These are phyloP conservation scores for Collariella sp. DNA, from an alignment of 495 filamentous ascomycete species.

Conservation along the genomic window DNA sequence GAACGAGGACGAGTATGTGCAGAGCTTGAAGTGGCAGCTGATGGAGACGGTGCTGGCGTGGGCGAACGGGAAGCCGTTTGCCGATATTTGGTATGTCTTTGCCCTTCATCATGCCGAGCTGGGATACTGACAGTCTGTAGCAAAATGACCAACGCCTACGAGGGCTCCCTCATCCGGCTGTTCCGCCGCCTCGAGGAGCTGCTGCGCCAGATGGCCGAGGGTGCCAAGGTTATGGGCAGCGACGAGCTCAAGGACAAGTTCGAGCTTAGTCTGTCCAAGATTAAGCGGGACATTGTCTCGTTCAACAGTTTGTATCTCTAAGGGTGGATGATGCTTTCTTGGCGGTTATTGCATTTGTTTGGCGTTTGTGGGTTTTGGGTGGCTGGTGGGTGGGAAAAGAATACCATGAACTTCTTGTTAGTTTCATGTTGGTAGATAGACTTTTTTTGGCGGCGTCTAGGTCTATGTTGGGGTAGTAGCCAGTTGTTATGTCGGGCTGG, in stretches of 20 bases:
- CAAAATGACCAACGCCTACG: slow-evolving; percentile 97
- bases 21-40: slow-evolving; percentile 79
- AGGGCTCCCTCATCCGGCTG: slow-evolving; percentile 88
- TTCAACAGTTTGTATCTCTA: slow-evolving; percentile 86
- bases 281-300: slow-evolving; percentile 85
- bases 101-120: not conserved
- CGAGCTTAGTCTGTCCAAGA: slow-evolving; percentile 70
- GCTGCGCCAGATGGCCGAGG: slow-evolving; percentile 95
- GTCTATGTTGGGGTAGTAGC: not conserved
- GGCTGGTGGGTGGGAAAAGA: not conserved
- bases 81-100: slow-evolving; percentile 79
- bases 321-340: not conserved
- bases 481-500: not conserved
- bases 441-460: no score
- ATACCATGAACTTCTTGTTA: slow-evolving; percentile 4
- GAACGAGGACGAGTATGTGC: slow-evolving; percentile 86
- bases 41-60: slow-evolving; percentile 96
- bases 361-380: not conserved
- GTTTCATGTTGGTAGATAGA: not conserved
- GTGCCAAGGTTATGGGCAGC: slow-evolving; percentile 93
- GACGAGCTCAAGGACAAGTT: slow-evolving; percentile 89
- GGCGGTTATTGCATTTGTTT: not conserved
- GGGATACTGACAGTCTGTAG: slow-evolving; percentile 33
- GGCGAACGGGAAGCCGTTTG: slow-evolving; percentile 85
- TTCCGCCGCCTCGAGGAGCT: slow-evolving; percentile 94